Evolutionary conservation across 2,329 filamentous ascomycete genomes (phyloP).

Genomic region (Nemania sp.): DNA sequence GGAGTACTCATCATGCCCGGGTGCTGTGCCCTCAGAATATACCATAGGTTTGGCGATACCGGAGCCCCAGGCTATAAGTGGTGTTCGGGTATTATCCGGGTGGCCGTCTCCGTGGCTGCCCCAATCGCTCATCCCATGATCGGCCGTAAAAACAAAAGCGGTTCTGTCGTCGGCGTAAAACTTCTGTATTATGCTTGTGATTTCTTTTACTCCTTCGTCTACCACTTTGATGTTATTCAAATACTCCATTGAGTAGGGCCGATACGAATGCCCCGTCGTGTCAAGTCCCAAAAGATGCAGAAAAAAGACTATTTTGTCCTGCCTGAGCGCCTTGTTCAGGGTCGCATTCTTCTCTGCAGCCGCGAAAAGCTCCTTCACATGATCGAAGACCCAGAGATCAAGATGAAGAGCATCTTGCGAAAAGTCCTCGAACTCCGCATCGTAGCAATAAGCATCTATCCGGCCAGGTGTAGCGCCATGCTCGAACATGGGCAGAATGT

Average conservation of each 20-base stretch:
- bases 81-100: slow-evolving; percentile 94
- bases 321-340: slow-evolving; percentile 69
- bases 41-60: slow-evolving; percentile 77
- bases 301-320: slow-evolving; percentile 94
- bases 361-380: slow-evolving; percentile 83
- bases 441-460: slow-evolving; percentile 86
- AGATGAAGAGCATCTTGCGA: slow-evolving; percentile 78
- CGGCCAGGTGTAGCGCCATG: slow-evolving; percentile 85
- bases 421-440: slow-evolving; percentile 85
- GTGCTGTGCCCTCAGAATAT: slow-evolving; percentile 58
- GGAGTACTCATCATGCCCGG: slow-evolving; percentile 90
- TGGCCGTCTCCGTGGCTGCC: slow-evolving; percentile 99
- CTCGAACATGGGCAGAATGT: slow-evolving; percentile 97
- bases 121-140: slow-evolving; percentile 99
- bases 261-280: slow-evolving; percentile 81
- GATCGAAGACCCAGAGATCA: slow-evolving; percentile 95
- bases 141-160: slow-evolving; percentile 94
- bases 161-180: slow-evolving; percentile 88
- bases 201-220: slow-evolving; percentile 84
- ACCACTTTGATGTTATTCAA: slow-evolving; percentile 93
- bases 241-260: slow-evolving; percentile 95
- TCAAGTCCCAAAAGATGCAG: slow-evolving; percentile 90
- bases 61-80: slow-evolving; percentile 90
- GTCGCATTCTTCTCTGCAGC: slow-evolving; percentile 78
- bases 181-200: slow-evolving; percentile 76